Percentiles rank a stretch among this genome's conserved stretches.
Conservation (phyloP, 2,329 filamentous ascomycete genomes). For the Ustulina deusta region DNA sequence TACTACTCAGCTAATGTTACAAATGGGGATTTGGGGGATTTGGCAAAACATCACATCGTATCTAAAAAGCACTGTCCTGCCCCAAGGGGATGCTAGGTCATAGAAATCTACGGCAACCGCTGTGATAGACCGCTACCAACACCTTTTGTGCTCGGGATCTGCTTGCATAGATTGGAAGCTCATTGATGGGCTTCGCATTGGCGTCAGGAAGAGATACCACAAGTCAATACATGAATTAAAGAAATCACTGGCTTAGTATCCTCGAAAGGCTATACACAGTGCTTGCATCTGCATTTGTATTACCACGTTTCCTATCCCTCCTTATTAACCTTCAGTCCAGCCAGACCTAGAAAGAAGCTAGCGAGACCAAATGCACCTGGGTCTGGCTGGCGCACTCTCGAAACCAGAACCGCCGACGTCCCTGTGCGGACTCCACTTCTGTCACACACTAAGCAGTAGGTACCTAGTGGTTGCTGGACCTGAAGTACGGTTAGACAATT, state of each 20-base stretch:
- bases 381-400: constrained; percentile 72
- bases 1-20: constrained; percentile 76
- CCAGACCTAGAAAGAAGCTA: constrained; percentile 84
- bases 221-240: constrained; percentile 38
- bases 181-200: constrained; percentile 33
- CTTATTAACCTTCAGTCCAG: constrained; percentile 63
- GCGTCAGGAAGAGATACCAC: constrained; percentile 44
- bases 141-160: constrained; percentile 16
- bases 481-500: too few relatives aligned
- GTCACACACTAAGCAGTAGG: too few relatives aligned
- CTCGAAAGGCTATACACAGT: constrained; percentile 34
- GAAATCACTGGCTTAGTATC: constrained; percentile 30
- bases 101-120: constrained; percentile 19
- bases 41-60: constrained; percentile 23
- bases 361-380: constrained; percentile 80
- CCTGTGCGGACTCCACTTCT: too few relatives aligned
- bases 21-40: constrained; percentile 15
- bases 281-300: constrained; percentile 20
- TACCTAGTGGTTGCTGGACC: too few relatives aligned
- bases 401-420: constrained; percentile 82
- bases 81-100: constrained; percentile 23
- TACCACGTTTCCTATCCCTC: constrained; percentile 54
- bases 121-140: constrained; percentile 10
- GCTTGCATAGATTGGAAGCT: constrained; percentile 24
- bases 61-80: constrained; percentile 25